phyloP scores from a whole-genome alignment of 805 yeast genomes.

The Ogataea allantospora region DNA sequence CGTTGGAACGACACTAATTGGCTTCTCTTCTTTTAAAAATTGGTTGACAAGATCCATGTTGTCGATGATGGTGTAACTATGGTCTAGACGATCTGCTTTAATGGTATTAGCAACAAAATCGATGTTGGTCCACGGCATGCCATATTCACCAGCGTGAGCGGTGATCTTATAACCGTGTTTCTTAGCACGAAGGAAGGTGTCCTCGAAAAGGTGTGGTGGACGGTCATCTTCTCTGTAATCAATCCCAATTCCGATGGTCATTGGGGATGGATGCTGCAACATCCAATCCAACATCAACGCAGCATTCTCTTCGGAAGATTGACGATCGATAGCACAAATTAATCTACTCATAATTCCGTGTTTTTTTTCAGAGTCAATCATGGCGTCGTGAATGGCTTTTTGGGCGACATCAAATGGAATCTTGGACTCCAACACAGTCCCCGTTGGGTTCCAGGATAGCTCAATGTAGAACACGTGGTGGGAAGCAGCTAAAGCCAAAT shows the following conservation, averaged over 20 bases:
- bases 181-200: conserved; percentile 28
- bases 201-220: conserved; percentile 30
- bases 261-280: conserved; percentile 24
- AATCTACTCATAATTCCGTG: conserved; percentile 25
- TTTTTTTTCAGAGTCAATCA: conserved; percentile 21
- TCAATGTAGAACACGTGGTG: conserved; percentile 32
- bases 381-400: conserved; percentile 27
- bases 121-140: conserved; percentile 30
- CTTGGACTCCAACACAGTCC: conserved; percentile 28
- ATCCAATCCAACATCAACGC: conserved; percentile 31
- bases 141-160: conserved; percentile 35
- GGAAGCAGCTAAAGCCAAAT: conserved; percentile 22
- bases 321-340: conserved; percentile 33
- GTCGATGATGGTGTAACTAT: conserved; percentile 33
- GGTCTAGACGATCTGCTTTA: conserved; percentile 31
- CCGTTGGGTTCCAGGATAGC: conserved; percentile 36
- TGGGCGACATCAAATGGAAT: conserved; percentile 30
- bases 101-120: conserved; percentile 27
- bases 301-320: conserved; percentile 27
- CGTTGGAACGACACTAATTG: conserved; percentile 33
- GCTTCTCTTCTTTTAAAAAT: conserved; percentile 19
- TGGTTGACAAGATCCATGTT: conserved; percentile 26
- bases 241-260: conserved; percentile 32
- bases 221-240: conserved; percentile 32
- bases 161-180: conserved; percentile 27